Evolutionary conservation across 2,329 filamentous ascomycete species (phyloP).

Genomic region (Colletotrichum kahawae): DNA sequence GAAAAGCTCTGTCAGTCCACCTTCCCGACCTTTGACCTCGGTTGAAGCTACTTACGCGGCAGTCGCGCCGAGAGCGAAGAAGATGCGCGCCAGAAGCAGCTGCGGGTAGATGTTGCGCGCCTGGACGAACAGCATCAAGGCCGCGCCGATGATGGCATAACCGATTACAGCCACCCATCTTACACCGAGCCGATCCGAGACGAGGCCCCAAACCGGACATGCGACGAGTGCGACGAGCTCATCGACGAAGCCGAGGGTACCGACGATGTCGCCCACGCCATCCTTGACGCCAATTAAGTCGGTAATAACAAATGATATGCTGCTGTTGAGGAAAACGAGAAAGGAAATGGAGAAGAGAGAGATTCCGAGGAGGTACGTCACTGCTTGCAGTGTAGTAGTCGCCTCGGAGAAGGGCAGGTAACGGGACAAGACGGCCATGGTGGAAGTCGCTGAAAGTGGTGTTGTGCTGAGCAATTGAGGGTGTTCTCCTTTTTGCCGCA

Average conservation of each 20-base stretch:
- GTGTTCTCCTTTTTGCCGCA: slow-evolving; percentile 13
- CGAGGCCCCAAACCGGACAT: slow-evolving; percentile 79
- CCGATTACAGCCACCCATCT: slow-evolving; percentile 76
- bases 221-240: slow-evolving; percentile 82
- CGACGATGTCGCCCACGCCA: slow-evolving; percentile 79
- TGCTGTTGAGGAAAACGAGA: slow-evolving; percentile 87
- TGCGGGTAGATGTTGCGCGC: slow-evolving; percentile 88
- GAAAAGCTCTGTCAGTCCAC: neutral
- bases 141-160: slow-evolving; percentile 80
- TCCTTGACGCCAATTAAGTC: slow-evolving; percentile 78
- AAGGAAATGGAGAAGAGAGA: slow-evolving; percentile 88
- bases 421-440: slow-evolving; percentile 40
- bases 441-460: neutral
- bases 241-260: slow-evolving; percentile 84
- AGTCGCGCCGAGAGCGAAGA: slow-evolving; percentile 92
- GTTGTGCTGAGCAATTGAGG: slow-evolving; percentile 4
- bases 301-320: slow-evolving; percentile 83
- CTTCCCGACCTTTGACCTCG: neutral
- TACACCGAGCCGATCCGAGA: slow-evolving; percentile 80
- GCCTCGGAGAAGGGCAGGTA: slow-evolving; percentile 63
- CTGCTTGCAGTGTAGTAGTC: slow-evolving; percentile 66
- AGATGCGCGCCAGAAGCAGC: slow-evolving; percentile 79
- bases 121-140: slow-evolving; percentile 83
- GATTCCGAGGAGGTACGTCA: slow-evolving; percentile 80
- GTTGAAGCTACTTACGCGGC: slow-evolving; percentile 65